These are phyloP conservation scores for Paracoccidioides lutzii DNA, from an alignment of 2,329 filamentous ascomycete species.

Conservation along the genomic window DNA sequence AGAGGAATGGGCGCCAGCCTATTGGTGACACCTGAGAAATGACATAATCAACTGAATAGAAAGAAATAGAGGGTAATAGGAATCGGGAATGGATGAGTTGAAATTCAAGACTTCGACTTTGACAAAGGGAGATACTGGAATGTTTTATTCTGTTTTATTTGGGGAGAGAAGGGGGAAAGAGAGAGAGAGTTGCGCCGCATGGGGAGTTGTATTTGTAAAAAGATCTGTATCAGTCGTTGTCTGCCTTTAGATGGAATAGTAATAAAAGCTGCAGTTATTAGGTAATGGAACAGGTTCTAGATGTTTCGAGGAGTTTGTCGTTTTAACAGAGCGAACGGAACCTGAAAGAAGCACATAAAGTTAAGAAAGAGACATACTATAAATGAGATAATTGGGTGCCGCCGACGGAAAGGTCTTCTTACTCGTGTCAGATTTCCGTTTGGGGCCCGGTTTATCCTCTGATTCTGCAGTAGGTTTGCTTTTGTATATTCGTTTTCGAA, in stretches of 20 bases:
- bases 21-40: too few relatives aligned
- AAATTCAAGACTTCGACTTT: too few relatives aligned
- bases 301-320: not conserved
- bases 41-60: too few relatives aligned
- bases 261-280: not conserved
- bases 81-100: too few relatives aligned
- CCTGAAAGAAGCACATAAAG: not conserved
- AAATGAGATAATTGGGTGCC: not conserved
- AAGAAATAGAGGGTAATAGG: too few relatives aligned
- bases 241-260: slow-evolving; percentile 1
- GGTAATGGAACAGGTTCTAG: not conserved
- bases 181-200: too few relatives aligned
- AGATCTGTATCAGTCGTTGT: not conserved
- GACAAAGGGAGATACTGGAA: too few relatives aligned
- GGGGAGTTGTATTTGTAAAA: too few relatives aligned
- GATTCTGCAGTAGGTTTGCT: not conserved
- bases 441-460: not conserved
- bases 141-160: too few relatives aligned
- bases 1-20: too few relatives aligned
- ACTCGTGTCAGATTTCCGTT: slow-evolving; percentile 1
- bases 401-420: not conserved
- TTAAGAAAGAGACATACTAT: not conserved
- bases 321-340: not conserved
- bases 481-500: slow-evolving; percentile 1
- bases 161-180: too few relatives aligned